These are phyloP conservation scores for Backusella parvicylindrica DNA, from an alignment of 192 early-diverging fungal species.

Conservation along the genomic window DNA sequence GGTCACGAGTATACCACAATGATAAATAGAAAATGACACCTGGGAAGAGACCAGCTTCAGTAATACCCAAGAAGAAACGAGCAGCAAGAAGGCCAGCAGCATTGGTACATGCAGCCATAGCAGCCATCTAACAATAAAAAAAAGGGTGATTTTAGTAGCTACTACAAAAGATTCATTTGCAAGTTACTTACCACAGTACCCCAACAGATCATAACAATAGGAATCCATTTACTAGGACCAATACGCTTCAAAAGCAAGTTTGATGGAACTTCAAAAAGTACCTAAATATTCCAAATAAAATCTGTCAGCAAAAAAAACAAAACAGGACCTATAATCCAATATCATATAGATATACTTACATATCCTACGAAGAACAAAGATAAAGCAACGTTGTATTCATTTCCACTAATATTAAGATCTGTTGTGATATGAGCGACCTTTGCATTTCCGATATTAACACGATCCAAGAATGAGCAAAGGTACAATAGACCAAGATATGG, in stretches of 20 bases:
- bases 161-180: neutral
- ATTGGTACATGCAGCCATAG: conserved; percentile 47
- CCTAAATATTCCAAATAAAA: conserved; percentile 32
- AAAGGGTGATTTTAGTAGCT: neutral
- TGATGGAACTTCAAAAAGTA: conserved; percentile 72
- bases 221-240: conserved; percentile 55
- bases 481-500: conserved; percentile 63
- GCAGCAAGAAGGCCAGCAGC: conserved; percentile 40
- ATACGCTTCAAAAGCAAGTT: conserved; percentile 62
- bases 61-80: conserved; percentile 59
- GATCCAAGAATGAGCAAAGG: conserved; percentile 67
- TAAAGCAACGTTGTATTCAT: conserved; percentile 57
- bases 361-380: conserved; percentile 70
- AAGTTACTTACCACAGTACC: conserved; percentile 29
- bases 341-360: conserved; percentile 22
- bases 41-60: conserved; percentile 60
- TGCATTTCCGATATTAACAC: conserved; percentile 69
- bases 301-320: neutral
- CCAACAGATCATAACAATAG: conserved; percentile 56
- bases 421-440: conserved; percentile 48
- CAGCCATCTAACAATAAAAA: conserved; percentile 28
- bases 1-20: conserved; percentile 45
- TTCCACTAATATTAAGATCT: conserved; percentile 40
- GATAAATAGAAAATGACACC: conserved; percentile 54
- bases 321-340: neutral